Percentiles rank a stretch among this genome's conserved stretches.
phyloP scores from a whole-genome alignment of 1,284 basidiomycete species.

The Naganishia liquefaciens region DNA sequence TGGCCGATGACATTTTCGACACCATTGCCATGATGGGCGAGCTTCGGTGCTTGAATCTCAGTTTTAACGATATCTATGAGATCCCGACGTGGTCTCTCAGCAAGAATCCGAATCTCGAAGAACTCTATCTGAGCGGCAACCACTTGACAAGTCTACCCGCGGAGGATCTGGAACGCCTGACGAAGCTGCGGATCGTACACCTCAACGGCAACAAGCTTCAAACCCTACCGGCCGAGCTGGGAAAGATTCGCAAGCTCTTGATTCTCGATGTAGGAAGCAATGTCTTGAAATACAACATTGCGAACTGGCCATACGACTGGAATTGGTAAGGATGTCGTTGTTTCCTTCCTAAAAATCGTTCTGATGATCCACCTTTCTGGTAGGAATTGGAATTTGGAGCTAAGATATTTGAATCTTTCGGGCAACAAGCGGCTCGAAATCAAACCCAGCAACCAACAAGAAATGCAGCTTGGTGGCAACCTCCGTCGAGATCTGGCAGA shows the following conservation, averaged over 20 bases:
- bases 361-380: slow-evolving; percentile 5
- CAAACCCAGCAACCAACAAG: slow-evolving; percentile 63
- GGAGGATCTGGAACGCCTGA: slow-evolving; percentile 75
- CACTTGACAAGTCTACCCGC: slow-evolving; percentile 85
- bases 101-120: slow-evolving; percentile 68
- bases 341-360: slow-evolving; percentile 22
- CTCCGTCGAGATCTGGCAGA: slow-evolving; percentile 66
- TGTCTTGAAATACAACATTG: slow-evolving; percentile 93
- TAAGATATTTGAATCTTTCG: slow-evolving; percentile 85
- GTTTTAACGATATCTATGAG: slow-evolving; percentile 94
- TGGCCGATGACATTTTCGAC: slow-evolving; percentile 79
- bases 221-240: slow-evolving; percentile 86
- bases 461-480: slow-evolving; percentile 50
- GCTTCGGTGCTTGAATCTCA: slow-evolving; percentile 82
- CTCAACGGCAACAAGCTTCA: slow-evolving; percentile 93
- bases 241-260: slow-evolving; percentile 75
- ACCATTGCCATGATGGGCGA: slow-evolving; percentile 73
- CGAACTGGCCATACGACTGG: slow-evolving; percentile 99
- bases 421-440: slow-evolving; percentile 88
- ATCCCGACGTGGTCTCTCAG: slow-evolving; percentile 76
- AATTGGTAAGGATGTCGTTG: slow-evolving; percentile 72
- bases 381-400: slow-evolving; percentile 94
- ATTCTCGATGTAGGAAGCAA: slow-evolving; percentile 95
- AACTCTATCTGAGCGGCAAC: slow-evolving; percentile 92
- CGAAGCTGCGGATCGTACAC: slow-evolving; percentile 71